These are phyloP conservation scores for Leptosphaerulina australis DNA, from an alignment of 2,329 filamentous ascomycete species.

Conservation along the genomic window DNA sequence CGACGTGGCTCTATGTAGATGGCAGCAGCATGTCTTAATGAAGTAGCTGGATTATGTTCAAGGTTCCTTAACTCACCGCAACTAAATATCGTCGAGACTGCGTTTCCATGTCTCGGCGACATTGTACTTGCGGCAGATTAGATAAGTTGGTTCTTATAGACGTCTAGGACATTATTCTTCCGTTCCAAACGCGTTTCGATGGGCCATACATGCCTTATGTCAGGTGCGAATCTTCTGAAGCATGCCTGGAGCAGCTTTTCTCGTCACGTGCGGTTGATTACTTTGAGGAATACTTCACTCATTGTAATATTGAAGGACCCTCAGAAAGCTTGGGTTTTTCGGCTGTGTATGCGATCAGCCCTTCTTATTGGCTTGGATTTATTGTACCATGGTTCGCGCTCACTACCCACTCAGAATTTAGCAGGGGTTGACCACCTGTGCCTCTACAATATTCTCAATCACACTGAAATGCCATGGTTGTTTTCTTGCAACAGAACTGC, in stretches of 20 bases:
- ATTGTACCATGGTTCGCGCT: not conserved
- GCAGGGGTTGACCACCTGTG: not conserved
- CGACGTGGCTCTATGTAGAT: constrained; percentile 17
- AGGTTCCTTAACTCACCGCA: constrained; percentile 5
- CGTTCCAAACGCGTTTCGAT: constrained; percentile 21
- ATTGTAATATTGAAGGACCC: too few relatives aligned
- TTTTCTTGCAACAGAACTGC: not conserved
- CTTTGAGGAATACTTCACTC: too few relatives aligned
- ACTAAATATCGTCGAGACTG: constrained; percentile 23
- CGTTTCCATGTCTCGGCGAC: constrained; percentile 20
- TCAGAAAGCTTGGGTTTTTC: too few relatives aligned
- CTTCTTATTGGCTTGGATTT: not conserved
- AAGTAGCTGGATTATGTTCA: not conserved
- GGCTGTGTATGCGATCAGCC: too few relatives aligned
- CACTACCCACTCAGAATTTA: constrained; percentile 1
- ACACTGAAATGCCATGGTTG: not conserved
- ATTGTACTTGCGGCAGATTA: constrained; percentile 22
- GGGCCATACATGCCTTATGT: constrained; percentile 13
- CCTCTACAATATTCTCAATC: not conserved
- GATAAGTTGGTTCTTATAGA: constrained; percentile 18
- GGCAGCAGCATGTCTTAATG: constrained; percentile 4
- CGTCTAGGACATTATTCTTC: constrained; percentile 15
- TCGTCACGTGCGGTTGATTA: too few relatives aligned
- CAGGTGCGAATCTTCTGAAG: not conserved
- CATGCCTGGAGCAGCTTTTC: too few relatives aligned